phyloP scores from a whole-genome alignment of 345 rosid genomes.

The Boechera divaricarpa region DNA sequence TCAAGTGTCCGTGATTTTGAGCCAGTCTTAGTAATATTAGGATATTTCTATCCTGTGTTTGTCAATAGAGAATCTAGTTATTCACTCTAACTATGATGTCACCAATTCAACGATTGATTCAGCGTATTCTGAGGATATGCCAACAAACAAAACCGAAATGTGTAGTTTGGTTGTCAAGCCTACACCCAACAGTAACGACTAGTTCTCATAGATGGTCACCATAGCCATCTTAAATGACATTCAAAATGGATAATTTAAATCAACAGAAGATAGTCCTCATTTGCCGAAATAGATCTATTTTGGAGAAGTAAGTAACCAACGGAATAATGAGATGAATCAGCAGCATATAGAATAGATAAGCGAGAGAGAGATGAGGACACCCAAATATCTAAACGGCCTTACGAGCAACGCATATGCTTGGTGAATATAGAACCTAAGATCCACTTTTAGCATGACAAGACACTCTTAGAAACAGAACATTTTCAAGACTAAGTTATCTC shows the following conservation, averaged over 20 bases:
- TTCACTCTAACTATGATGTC: too few relatives aligned
- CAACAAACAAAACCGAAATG: neutral
- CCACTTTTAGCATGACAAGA: neutral
- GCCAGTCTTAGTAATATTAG: too few relatives aligned
- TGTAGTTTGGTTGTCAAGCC: too few relatives aligned
- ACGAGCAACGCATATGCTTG: too few relatives aligned
- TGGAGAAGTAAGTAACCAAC: neutral
- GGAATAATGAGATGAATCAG: too few relatives aligned
- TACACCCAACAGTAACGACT: neutral
- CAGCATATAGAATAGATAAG: neutral
- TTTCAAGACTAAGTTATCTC: neutral
- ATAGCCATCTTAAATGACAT: neutral
- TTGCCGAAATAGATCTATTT: neutral
- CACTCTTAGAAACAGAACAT: neutral
- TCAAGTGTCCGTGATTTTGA: too few relatives aligned
- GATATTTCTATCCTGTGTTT: too few relatives aligned
- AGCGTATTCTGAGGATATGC: too few relatives aligned
- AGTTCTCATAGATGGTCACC: neutral
- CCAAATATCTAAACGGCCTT: too few relatives aligned
- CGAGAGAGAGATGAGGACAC: neutral
- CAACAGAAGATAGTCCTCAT: conserved; percentile 2
- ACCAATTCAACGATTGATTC: too few relatives aligned
- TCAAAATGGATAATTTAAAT: neutral
- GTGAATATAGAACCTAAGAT: conserved; percentile 11
- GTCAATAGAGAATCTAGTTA: neutral